Base-by-base conservation (phyloP, 139 green algal genomes). In the Pseudopediastrum boryanum region DNA sequence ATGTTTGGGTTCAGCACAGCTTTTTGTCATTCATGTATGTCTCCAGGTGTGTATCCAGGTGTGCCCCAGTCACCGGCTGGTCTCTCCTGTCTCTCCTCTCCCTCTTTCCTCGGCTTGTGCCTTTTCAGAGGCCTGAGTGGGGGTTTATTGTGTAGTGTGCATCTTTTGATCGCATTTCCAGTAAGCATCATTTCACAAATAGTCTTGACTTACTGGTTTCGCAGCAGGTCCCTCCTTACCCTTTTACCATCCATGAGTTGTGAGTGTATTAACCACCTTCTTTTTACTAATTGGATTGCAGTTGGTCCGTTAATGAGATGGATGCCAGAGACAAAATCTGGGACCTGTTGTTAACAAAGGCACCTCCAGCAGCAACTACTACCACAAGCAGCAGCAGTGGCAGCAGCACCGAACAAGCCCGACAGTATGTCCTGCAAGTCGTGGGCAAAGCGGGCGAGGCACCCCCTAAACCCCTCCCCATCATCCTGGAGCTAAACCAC, bases 351-450 rank as follows among this genome's bases (percentile, higher is more conserved):
- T 36, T 76, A 19, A 64, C 64, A 29, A 54, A 39, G 6, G 35
- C 44, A 21, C 43, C 66, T 56, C 33, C 50, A n/a, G 29, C 63
- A 23, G 35, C 16, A 48, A 65, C 35, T 50, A 16, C 27, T 43
- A 16, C 39, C 43, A 44, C 35, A 16, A 75, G 42, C 66, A 61
- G 66, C 66, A 75, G 43, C 66, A 62, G 66, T 66, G 58, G 6
- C 2, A 10, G 5, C 23, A 13, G 58, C 31, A 63, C 23, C 46
- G 46, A 21, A 29, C 23, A 5, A 16, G 48, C 36, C 23, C 31
- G 35, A 12, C 33, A 64, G 29, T 76, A 76, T 38, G 27, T 76
- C 23, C 68, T 76, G 27, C 68, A 76, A 44, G 68, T 76, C 7
- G 23, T 76, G 10, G 68, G 68, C 48, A 54, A 50, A 25, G 39